A percentile compares a stretch with the other conserved stretches of the same genome.
Evolutionary conservation across 768 basidiomycete genomes (phyloP).

Genomic region (Ramaria rubella): DNA sequence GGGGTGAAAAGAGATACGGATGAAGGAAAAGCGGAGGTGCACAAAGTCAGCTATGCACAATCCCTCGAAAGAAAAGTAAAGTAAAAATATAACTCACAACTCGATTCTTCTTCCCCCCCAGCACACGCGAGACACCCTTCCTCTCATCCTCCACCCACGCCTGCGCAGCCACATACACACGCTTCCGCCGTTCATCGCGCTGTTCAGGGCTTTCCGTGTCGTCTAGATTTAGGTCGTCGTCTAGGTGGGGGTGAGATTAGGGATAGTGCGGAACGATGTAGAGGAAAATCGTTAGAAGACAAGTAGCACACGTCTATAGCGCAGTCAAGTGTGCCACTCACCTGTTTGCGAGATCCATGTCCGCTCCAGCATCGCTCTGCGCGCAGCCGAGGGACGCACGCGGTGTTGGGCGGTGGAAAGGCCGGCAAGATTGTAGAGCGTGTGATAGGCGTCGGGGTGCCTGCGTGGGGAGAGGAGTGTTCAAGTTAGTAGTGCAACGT

Average conservation of each 20-base stretch:
- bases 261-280: not conserved
- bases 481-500: not conserved
- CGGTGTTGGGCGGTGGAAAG: slow-evolving; percentile 84
- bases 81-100: slow-evolving; percentile 40
- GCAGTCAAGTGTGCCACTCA: not conserved
- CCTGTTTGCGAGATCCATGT: slow-evolving; percentile 10
- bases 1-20: not conserved
- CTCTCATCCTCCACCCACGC: slow-evolving; percentile 62
- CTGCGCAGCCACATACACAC: slow-evolving; percentile 48
- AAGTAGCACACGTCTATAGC: not conserved
- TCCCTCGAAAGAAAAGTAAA: slow-evolving; percentile 6
- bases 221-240: slow-evolving; percentile 8
- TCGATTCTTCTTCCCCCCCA: slow-evolving; percentile 58
- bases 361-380: slow-evolving; percentile 14
- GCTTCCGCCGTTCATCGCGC: slow-evolving; percentile 31
- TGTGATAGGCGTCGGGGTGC: slow-evolving; percentile 91
- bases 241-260: not conserved
- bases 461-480: slow-evolving; percentile 31
- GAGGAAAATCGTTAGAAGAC: too few species aligned
- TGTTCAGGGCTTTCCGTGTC: slow-evolving; percentile 21
- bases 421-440: slow-evolving; percentile 86
- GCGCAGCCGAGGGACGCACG: slow-evolving; percentile 36
- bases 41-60: too few species aligned
- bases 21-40: too few species aligned
- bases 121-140: slow-evolving; percentile 39